Evolutionary conservation across 106 monocot species (phyloP).

Genomic region (Acorus gramineus): DNA sequence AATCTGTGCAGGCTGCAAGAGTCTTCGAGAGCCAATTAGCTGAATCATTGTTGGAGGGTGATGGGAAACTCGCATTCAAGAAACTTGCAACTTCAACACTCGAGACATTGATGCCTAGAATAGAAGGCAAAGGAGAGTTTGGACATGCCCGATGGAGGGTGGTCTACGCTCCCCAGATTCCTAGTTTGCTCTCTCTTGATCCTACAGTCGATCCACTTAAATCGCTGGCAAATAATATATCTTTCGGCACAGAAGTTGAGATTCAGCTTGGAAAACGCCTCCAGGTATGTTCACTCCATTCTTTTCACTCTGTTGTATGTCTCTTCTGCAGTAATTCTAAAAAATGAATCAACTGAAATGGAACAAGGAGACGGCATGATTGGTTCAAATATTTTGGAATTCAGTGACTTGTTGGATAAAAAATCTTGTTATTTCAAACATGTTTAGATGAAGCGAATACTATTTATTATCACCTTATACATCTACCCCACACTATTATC

Average conservation of each 20-base stretch:
- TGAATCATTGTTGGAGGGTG: slow-evolving; percentile 86
- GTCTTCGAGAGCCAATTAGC: slow-evolving; percentile 92
- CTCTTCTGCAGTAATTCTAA: background rate
- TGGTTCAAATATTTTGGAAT: too few species aligned
- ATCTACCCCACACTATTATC: background rate
- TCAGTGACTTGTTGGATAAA: too few species aligned
- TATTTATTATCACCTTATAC: too few species aligned
- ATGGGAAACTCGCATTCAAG: slow-evolving; percentile 95
- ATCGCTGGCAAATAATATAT: slow-evolving; percentile 93
- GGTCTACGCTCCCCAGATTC: slow-evolving; percentile 97
- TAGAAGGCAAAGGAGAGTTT: slow-evolving; percentile 96
- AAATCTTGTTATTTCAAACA: too few species aligned
- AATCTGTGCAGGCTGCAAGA: slow-evolving; percentile 71
- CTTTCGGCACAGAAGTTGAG: slow-evolving; percentile 95
- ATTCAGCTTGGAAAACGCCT: slow-evolving; percentile 96
- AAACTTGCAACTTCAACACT: slow-evolving; percentile 97
- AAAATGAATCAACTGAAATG: too few species aligned
- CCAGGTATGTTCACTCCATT: slow-evolving; percentile 39
- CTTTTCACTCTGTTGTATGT: background rate
- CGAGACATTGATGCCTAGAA: slow-evolving; percentile 93
- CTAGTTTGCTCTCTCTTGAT: slow-evolving; percentile 86
- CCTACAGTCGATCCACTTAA: slow-evolving; percentile 84
- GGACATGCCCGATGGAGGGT: slow-evolving; percentile 96
- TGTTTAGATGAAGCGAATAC: too few species aligned
- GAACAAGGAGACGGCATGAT: too few species aligned